Base-by-base conservation (phyloP, 768 basidiomycete species). In the Pilatotrama ljubarskyi region DNA sequence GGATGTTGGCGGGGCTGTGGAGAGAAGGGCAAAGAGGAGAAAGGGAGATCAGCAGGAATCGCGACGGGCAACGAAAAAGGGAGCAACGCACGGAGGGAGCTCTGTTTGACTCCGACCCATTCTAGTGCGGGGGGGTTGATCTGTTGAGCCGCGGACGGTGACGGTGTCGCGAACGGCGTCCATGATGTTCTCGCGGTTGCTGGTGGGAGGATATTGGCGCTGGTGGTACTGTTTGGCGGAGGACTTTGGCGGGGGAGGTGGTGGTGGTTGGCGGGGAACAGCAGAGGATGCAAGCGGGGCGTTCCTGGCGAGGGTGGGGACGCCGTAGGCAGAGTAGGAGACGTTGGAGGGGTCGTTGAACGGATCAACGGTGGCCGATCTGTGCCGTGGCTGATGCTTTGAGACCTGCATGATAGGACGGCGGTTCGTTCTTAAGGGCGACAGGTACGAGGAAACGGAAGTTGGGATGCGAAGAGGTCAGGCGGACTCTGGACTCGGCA, bases 81-180 rank as follows among this genome's bases (percentile, higher is more conserved):
- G 64, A 59, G 61, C 68, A 61, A 79, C 80, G 60, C 69, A 83
- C 82, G 75, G 58, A 47, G 64, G 56, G 54, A 68, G 72, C 64
- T 79, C 66, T 38, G 87, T 88, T 67, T 86, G 82, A 64, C 82
- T 85, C 62, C 88, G 82, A 64, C 75, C 78, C 47, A 83, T 74
- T 68, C 83, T 83, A 22, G 70, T 64, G 64, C 79, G 77, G 51
- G 84, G 72, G 55, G 77, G 64, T 46, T 77, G 71, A 59, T 79
- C 77, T 26, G 75, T 40, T 79, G 64, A 68, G 20, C 75, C 70
- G 49, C 78, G 81, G 65, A 87, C 74, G 57, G 80, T 79, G 22
- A 89, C 86, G 50, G 88, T 86, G 61, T 91, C 87, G 64, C 84
- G 80, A 64, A 90, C 83, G 42, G 88, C 83, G 35, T 89, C 85